Conservation (phyloP, 192 early-diverging fungal species). For the Dimargaris cristalligena region DNA sequence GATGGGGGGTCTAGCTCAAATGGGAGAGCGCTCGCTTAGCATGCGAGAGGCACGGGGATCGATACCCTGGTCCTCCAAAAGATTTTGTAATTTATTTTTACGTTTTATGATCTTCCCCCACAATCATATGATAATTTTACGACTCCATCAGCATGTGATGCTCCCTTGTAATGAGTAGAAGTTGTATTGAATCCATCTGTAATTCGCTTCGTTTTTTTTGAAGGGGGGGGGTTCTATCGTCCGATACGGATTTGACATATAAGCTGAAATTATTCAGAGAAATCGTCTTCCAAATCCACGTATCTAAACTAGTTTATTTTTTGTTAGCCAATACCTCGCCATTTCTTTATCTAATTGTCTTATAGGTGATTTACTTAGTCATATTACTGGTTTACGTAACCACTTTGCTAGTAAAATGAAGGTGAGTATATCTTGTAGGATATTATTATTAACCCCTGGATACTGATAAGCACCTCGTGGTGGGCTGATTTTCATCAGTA, state of each 20-base stretch:
- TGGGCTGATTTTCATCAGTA: too few relatives aligned
- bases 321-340: too few relatives aligned
- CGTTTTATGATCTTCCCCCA: neutral
- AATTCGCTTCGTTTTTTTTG: neutral
- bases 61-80: neutral
- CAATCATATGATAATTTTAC: too few relatives aligned
- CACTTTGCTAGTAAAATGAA: too few relatives aligned
- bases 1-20: neutral
- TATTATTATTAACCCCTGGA: too few relatives aligned
- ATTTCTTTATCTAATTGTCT: too few relatives aligned
- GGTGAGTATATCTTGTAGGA: too few relatives aligned
- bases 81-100: neutral
- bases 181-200: neutral
- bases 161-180: neutral
- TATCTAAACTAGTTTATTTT: neutral
- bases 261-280: neutral
- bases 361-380: too few relatives aligned
- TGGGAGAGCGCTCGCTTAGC: conserved; percentile 1
- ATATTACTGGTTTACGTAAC: too few relatives aligned
- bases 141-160: neutral
- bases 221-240: neutral
- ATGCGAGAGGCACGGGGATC: neutral
- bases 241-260: neutral
- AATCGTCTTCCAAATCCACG: neutral
- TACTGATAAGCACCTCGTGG: too few relatives aligned